Evolutionary conservation across 257 asterid species (phyloP), one percentile per base, ranked within the genome.

Genomic region (Nicotiana sylvestris): DNA sequence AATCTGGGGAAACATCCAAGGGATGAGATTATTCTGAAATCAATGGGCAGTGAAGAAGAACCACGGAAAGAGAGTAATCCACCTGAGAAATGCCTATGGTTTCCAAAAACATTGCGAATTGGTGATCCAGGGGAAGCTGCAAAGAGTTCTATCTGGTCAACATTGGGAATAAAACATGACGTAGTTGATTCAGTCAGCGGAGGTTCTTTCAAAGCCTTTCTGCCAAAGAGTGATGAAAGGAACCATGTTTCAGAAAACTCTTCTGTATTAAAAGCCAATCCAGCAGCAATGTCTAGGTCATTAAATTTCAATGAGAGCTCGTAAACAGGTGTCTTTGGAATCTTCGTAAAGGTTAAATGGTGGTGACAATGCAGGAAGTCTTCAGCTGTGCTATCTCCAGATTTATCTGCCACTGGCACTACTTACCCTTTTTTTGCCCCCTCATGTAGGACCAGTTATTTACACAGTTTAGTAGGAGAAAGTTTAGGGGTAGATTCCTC

Each of bases 201-300:
- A 62, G 88, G 94, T 56, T 91, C 87, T 65, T 89, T 91, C 84
- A 90, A 88, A 87, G 88, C 95, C 60, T 93, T 92, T 74, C 90
- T 85, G 35, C 72, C 92, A 0, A 90, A 90, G 86, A 87, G 70
- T 4, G 91, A 84, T 27, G 91, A 86, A 43, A 92, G 85, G 87
- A 39, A 76, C 6, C 87, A 64, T 64, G 89, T 83, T 83, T 82
- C 85, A 29, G 94, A 87, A 85, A 70, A 90, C 61, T 88, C 92
- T 2, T 66, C 92, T 0, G 91, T 95, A 16, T 86, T 93, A 60
- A 95, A 89, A 84, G 98, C 97, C 76, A 93, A 93, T 84, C 97
- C 98, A 13, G 97, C 98, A 4, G 98, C 98, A 15, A 51, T 92
- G 72, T 92, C 98, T 10, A 88, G 98, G 86, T 92, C 97, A 8